Base-by-base conservation (phyloP, 805 yeast genomes). In the Scheffersomyces stipitis region DNA sequence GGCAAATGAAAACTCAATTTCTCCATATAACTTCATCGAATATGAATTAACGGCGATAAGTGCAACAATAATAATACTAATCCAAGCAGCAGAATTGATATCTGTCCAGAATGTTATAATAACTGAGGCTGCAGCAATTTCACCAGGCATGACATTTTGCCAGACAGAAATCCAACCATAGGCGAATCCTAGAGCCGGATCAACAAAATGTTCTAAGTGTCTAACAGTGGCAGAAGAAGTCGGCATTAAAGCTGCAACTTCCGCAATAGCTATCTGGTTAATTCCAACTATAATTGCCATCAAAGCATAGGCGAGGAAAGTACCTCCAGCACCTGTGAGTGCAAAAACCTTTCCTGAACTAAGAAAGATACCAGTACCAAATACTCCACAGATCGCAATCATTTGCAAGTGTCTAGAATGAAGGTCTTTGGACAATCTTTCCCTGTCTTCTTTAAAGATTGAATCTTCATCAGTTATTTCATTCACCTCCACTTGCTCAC, bases 361-460 rank as follows among this genome's bases (percentile, higher is more conserved):
- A 24, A 80, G 63, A 52, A 76, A 80, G 22, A 80, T 60, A 48
- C 85, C 85, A 20, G 74, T 69, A 38, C 74, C 75, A 44, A 69
- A 58, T 9, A 53, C 50, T 15, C 56, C 54, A 10, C 49, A 57
- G 15, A 58, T 41, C 15, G 57, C 41, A 13, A 56, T 37, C 46
- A 54, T 51, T 9, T 40, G 39, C 16, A 55, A 34, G 26, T 51
- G 53, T n/a, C n/a, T n/a, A n/a, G n/a, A n/a, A n/a, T n/a, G n/a
- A n/a, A n/a, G n/a, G n/a, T n/a, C n/a, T n/a, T n/a, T n/a, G n/a
- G n/a, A n/a, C n/a, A n/a, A n/a, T n/a, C n/a, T n/a, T n/a, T n/a
- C n/a, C n/a, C n/a, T n/a, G n/a, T n/a, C n/a, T n/a, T n/a, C n/a
- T n/a, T n/a, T n/a, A n/a, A n/a, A n/a, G n/a, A n/a, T n/a, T n/a